Evolutionary conservation across 306 rosid species (phyloP).

Genomic region (Trichosanthes cucumerina): DNA sequence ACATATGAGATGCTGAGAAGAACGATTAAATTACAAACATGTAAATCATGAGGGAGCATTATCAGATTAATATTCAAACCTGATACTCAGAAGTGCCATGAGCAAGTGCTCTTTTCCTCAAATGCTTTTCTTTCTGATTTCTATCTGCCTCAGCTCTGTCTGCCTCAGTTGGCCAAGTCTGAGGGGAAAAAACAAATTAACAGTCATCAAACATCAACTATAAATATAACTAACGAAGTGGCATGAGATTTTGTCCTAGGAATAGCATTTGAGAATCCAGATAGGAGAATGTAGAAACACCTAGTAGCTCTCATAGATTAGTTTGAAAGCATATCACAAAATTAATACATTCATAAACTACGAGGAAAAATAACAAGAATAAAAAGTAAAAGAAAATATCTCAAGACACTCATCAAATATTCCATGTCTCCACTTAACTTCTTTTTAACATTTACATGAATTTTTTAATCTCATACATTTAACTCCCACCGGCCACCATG

Average conservation of each 20-base stretch:
- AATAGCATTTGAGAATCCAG: not conserved
- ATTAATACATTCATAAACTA: not conserved
- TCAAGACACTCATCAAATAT: not conserved
- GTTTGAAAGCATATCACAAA: not conserved
- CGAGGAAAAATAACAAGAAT: not conserved
- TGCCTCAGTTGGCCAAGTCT: slow-evolving; percentile 98
- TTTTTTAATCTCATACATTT: not conserved
- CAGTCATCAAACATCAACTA: not conserved
- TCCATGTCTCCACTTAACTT: not conserved
- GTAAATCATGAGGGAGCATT: not conserved
- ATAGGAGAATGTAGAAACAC: not conserved
- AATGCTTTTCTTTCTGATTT: slow-evolving; percentile 43
- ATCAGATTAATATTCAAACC: slow-evolving; percentile 27
- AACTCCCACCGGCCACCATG: not conserved
- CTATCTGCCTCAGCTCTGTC: slow-evolving; percentile 61
- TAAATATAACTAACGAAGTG: not conserved
- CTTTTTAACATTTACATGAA: not conserved
- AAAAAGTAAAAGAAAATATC: not conserved
- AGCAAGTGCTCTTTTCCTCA: slow-evolving; percentile 51
- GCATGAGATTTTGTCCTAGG: not conserved
- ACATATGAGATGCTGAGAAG: not conserved
- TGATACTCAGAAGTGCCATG: slow-evolving; percentile 92
- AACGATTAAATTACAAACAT: not conserved
- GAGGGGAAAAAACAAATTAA: slow-evolving; percentile 9
- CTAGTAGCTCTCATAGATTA: not conserved